Percentiles rank a stretch among this genome's conserved stretches.
phyloP scores from a whole-genome alignment of 148 eudicot genomes.

The Camellia lanceoleosa region DNA sequence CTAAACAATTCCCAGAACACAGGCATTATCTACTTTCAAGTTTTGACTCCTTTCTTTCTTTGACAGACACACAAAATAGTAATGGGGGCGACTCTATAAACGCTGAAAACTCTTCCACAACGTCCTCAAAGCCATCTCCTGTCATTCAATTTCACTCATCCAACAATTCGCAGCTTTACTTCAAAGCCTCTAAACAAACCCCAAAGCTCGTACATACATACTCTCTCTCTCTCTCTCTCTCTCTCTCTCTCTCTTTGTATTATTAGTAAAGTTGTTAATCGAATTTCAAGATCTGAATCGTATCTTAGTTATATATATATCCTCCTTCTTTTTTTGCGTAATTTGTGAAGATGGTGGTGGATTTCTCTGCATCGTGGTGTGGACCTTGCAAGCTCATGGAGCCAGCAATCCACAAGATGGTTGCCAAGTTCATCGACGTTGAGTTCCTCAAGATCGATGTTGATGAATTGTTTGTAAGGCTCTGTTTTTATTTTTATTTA shows the following conservation, averaged over 20 bases:
- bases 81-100: conserved; percentile 47
- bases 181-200: conserved; percentile 49
- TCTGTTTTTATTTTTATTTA: neutral
- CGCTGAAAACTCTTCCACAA: neutral
- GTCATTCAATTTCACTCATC: conserved; percentile 64
- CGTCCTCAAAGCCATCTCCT: conserved; percentile 40
- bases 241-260: neutral
- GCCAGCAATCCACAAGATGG: conserved; percentile 61
- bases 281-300: neutral
- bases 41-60: too few relatives aligned
- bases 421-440: conserved; percentile 54
- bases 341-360: conserved; percentile 65
- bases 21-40: too few relatives aligned
- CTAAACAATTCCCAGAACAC: too few relatives aligned
- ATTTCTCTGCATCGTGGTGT: conserved; percentile 90
- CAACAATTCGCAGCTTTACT: conserved; percentile 78
- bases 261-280: neutral
- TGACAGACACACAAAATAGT: neutral
- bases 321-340: neutral
- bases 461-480: conserved; percentile 66
- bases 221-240: neutral
- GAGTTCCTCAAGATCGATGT: conserved; percentile 84
- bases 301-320: neutral
- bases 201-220: conserved; percentile 47
- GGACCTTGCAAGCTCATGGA: conserved; percentile 86